A percentile compares a stretch with the other conserved stretches of the same genome.
Conservation (phyloP, 2,329 filamentous ascomycete genomes). For the Didymella keratinophila region DNA sequence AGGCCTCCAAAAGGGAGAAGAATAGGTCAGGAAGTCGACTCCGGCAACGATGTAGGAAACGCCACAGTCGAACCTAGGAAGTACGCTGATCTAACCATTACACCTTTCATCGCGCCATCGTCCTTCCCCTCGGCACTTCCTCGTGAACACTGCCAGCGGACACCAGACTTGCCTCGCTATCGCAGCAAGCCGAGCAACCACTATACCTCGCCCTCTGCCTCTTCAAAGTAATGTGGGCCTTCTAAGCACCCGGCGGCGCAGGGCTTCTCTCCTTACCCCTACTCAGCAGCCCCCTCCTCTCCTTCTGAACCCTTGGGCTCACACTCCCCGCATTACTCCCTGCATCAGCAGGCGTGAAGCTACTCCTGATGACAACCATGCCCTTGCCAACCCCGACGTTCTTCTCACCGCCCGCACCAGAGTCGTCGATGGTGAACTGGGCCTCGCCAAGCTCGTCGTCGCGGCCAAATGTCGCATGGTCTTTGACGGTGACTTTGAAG, state of each 20-base stretch:
- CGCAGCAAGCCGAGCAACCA: not conserved
- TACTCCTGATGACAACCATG: conserved; percentile 75
- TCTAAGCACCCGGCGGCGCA: conserved; percentile 17
- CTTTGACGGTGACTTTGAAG: conserved; percentile 86
- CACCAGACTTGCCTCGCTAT: not conserved
- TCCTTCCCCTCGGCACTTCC: not conserved
- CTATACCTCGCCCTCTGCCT: not conserved
- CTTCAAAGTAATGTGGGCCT: not conserved
- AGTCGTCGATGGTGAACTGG: conserved; percentile 91
- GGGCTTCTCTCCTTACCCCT: conserved; percentile 49
- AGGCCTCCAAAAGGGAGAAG: not conserved
- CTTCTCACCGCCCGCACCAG: conserved; percentile 72
- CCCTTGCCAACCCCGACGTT: conserved; percentile 76
- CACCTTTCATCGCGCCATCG: not conserved
- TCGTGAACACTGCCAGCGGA: not conserved
- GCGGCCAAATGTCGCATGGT: conserved; percentile 83
- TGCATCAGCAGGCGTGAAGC: conserved; percentile 65
- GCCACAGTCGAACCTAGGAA: conserved; percentile 3
- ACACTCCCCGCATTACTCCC: conserved; percentile 44
- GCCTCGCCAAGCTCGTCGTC: conserved; percentile 86
- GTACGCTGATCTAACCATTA: not conserved
- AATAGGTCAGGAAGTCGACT: not conserved
- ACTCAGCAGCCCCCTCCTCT: conserved; percentile 57
- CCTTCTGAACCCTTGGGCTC: conserved; percentile 26
- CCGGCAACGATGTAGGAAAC: not conserved